A percentile compares a stretch with the other conserved stretches of the same genome.
These are phyloP conservation scores for Flaveria bidentis DNA, from an alignment of 129 eudicot genomes.

Conservation along the genomic window DNA sequence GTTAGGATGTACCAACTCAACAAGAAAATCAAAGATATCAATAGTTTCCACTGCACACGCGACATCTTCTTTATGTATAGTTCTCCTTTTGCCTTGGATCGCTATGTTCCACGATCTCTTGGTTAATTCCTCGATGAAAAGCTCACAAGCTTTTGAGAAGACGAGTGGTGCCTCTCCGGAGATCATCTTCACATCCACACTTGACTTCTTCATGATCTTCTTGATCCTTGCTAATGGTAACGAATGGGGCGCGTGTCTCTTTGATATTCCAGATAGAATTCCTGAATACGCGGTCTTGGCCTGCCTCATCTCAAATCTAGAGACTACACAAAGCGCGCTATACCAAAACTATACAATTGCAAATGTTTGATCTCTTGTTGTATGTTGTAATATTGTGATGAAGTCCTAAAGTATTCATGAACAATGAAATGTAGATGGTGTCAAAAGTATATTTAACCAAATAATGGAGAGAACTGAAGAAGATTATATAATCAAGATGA, in stretches of 20 bases:
- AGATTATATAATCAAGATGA: no score
- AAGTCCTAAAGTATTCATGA: no score
- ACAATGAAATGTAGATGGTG: no score
- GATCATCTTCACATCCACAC: constrained; percentile 76
- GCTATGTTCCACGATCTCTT: constrained; percentile 65
- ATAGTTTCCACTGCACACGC: constrained; percentile 63
- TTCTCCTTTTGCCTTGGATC: constrained; percentile 69
- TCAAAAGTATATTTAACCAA: no score
- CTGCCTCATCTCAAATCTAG: constrained; percentile 54
- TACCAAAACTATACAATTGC: no score
- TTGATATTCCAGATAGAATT: constrained; percentile 49
- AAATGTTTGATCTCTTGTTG: no score
- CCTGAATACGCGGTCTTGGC: constrained; percentile 59
- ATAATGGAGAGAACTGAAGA: no score
- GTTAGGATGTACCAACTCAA: constrained; percentile 43
- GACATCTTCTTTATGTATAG: constrained; percentile 73
- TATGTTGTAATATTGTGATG: no score
- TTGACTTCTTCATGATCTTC: constrained; percentile 86
- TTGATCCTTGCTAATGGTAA: constrained; percentile 80
- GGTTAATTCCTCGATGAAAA: constrained; percentile 68
- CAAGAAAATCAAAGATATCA: constrained; percentile 75
- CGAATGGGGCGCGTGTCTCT: constrained; percentile 58
- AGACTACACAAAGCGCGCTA: background rate
- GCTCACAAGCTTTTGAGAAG: constrained; percentile 74
- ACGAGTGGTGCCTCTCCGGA: constrained; percentile 86